These are phyloP conservation scores for Backusella parvicylindrica DNA, from an alignment of 192 early-diverging fungal species.

Conservation along the genomic window DNA sequence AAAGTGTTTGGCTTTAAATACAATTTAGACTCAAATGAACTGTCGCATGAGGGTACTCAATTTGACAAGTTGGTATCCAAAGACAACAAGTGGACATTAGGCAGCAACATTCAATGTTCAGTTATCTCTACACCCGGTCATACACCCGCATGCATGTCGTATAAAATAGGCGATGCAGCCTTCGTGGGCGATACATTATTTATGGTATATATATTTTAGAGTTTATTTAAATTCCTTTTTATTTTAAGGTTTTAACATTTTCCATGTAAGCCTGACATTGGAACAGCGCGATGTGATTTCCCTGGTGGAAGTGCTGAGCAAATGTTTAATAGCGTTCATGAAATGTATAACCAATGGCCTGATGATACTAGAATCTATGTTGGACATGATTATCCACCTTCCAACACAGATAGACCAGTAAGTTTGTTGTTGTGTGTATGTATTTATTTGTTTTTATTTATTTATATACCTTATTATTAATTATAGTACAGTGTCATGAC, in stretches of 20 bases:
- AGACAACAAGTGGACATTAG: constrained; percentile 16
- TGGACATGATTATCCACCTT: constrained; percentile 32
- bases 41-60: constrained; percentile 12
- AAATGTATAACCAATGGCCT: constrained; percentile 20
- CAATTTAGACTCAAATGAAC: constrained; percentile 12
- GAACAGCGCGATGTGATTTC: constrained; percentile 35
- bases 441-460: not conserved
- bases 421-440: not conserved
- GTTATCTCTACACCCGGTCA: constrained; percentile 26
- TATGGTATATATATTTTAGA: constrained; percentile 33
- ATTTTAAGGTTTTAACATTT: not conserved
- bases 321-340: constrained; percentile 29
- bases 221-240: not conserved
- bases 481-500: constrained; percentile 19
- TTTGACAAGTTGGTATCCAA: constrained; percentile 14
- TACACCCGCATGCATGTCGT: constrained; percentile 29
- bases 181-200: constrained; percentile 36
- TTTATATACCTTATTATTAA: not conserved
- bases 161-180: constrained; percentile 27
- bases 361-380: constrained; percentile 30
- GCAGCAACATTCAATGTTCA: constrained; percentile 22
- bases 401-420: constrained; percentile 4
- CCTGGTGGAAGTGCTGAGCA: constrained; percentile 32
- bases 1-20: constrained; percentile 24
- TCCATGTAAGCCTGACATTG: constrained; percentile 29